phyloP scores from a whole-genome alignment of 2,329 filamentous ascomycete species.

The Alternaria postmessia region DNA sequence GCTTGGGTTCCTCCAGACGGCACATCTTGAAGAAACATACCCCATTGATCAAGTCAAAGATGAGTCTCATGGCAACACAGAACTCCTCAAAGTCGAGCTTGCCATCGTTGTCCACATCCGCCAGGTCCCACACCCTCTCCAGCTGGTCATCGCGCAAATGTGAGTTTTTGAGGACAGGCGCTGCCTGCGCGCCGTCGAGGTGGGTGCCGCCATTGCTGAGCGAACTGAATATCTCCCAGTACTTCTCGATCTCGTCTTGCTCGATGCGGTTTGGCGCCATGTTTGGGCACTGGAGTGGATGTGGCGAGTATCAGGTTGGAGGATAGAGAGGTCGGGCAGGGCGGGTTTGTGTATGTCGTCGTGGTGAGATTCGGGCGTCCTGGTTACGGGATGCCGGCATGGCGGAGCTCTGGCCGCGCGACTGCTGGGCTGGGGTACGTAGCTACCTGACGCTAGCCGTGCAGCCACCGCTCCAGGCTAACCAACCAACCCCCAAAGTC shows the following conservation, averaged over 20 bases:
- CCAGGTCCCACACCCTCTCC: conserved; percentile 96
- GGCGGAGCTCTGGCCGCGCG: conserved; percentile 23
- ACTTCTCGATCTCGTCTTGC: conserved; percentile 77
- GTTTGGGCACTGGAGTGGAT: conserved; percentile 1
- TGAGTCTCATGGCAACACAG: conserved; percentile 97
- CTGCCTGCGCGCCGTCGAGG: conserved; percentile 74
- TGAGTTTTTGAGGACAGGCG: conserved; percentile 76
- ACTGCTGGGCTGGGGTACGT: conserved; percentile 12
- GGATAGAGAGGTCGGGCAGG: not conserved
- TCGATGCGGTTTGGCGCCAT: conserved; percentile 66
- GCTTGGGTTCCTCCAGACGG: not conserved
- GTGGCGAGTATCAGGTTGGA: not conserved
- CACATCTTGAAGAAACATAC: conserved; percentile 57
- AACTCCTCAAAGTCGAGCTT: conserved; percentile 99
- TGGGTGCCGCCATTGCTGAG: conserved; percentile 70
- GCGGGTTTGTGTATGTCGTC: conserved; percentile 5
- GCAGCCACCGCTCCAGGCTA: not conserved
- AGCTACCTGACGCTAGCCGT: conserved; percentile 3
- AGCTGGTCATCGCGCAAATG: conserved; percentile 81
- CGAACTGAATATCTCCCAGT: conserved; percentile 81
- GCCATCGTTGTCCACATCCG: conserved; percentile 96
- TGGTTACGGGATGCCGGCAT: conserved; percentile 19
- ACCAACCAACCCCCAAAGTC: not conserved
- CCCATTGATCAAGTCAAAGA: conserved; percentile 96
- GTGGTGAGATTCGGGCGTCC: conserved; percentile 2